These are phyloP conservation scores for Penicillium coprophilum DNA, from an alignment of 495 filamentous ascomycete genomes.

Conservation along the genomic window DNA sequence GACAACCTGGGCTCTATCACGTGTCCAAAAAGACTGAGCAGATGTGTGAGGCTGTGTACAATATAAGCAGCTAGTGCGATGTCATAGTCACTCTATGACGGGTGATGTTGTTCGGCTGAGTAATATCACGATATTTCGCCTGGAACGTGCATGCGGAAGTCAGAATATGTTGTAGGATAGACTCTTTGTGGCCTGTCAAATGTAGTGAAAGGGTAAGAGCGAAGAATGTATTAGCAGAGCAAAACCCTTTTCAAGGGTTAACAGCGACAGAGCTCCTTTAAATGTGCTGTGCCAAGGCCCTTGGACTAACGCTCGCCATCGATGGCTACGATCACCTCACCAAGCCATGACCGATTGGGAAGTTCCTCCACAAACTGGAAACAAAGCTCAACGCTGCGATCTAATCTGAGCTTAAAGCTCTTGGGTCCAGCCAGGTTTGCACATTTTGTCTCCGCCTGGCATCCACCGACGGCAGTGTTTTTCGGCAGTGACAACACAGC, in stretches of 20 bases:
- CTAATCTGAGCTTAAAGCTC: constrained; percentile 28
- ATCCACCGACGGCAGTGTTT: constrained; percentile 13
- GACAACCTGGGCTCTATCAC: not conserved
- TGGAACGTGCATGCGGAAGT: not conserved
- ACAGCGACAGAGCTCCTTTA: constrained; percentile 21
- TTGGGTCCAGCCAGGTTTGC: constrained; percentile 1
- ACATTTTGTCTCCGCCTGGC: not conserved
- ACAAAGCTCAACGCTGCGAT: constrained; percentile 17
- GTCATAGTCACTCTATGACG: not conserved
- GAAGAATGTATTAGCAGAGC: not conserved
- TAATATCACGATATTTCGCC: not conserved
- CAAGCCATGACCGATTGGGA: constrained; percentile 14
- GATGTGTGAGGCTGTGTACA: constrained; percentile 1
- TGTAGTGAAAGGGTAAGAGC: not conserved
- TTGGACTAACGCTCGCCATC: constrained; percentile 36
- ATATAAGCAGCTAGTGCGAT: not conserved
- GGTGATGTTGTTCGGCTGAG: not conserved
- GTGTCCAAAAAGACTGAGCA: not conserved
- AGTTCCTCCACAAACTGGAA: not conserved
- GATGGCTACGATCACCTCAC: constrained; percentile 41
- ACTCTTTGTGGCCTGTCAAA: not conserved
- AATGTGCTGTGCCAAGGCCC: constrained; percentile 36
- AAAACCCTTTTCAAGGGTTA: constrained; percentile 2
- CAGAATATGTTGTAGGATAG: no score
- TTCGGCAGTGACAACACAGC: constrained; percentile 12